phyloP scores from a whole-genome alignment of 2,329 filamentous ascomycete species.

The Balansia obtecta region DNA sequence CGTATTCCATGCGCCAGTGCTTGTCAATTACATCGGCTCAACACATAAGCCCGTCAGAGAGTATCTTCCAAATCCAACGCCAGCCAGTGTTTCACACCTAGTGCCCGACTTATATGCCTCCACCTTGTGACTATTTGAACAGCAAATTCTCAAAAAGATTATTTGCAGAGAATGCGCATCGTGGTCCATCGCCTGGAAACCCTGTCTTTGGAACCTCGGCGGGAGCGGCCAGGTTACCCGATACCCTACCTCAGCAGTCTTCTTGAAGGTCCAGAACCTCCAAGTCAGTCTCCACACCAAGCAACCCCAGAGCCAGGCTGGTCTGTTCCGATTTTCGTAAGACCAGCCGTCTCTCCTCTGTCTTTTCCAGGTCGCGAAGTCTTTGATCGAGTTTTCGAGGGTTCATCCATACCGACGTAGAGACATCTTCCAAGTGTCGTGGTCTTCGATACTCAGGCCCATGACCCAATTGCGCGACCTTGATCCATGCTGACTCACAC shows the following conservation, averaged over 20 bases:
- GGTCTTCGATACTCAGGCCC: constrained; percentile 61
- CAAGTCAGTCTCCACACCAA: constrained; percentile 69
- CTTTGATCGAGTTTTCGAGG: constrained; percentile 38
- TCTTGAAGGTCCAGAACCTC: constrained; percentile 45
- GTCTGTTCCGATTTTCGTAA: constrained; percentile 51
- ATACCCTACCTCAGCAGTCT: constrained; percentile 11
- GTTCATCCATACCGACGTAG: constrained; percentile 33
- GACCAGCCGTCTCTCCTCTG: constrained; percentile 37
- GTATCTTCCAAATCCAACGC: neutral
- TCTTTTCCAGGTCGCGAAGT: constrained; percentile 33
- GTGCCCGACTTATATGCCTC: neutral
- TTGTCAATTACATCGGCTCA: neutral
- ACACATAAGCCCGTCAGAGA: neutral
- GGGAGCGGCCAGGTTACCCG: neutral
- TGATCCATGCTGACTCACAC: constrained; percentile 76
- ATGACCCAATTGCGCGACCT: constrained; percentile 56
- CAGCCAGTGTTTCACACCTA: neutral
- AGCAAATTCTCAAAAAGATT: neutral
- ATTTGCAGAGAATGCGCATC: neutral
- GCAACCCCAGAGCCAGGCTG: constrained; percentile 65
- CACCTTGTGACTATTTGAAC: neutral
- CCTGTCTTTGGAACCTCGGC: neutral
- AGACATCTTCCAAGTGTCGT: constrained; percentile 22
- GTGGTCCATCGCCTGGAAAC: neutral
- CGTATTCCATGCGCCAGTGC: neutral